phyloP scores from a whole-genome alignment of 257 asterid genomes.

The Vinca minor region DNA sequence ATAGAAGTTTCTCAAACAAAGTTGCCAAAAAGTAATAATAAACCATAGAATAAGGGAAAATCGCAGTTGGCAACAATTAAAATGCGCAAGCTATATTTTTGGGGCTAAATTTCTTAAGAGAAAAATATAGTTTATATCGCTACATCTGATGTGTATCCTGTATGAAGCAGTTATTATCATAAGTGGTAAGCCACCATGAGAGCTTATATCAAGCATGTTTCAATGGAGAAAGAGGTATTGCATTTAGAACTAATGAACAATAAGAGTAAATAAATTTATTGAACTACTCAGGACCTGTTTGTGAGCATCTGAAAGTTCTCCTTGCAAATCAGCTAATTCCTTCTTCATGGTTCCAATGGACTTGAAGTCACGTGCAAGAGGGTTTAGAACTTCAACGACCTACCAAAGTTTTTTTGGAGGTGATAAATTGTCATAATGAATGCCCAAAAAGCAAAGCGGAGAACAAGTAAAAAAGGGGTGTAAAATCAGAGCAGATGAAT shows the following conservation, averaged over 20 bases:
- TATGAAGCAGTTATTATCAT: neutral
- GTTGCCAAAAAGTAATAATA: neutral
- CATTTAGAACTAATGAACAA: neutral
- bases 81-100: neutral
- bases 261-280: neutral
- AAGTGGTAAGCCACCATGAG: neutral
- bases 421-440: neutral
- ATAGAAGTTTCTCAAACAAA: neutral
- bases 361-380: constrained; percentile 94
- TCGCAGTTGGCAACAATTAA: neutral
- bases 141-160: neutral
- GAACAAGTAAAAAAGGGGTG: neutral
- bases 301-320: constrained; percentile 67
- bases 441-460: neutral
- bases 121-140: neutral
- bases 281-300: constrained; percentile 44
- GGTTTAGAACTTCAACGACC: constrained; percentile 92
- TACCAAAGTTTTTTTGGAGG: constrained; percentile 14
- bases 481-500: neutral
- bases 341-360: constrained; percentile 80
- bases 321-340: constrained; percentile 85
- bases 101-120: neutral
- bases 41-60: neutral
- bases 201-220: neutral
- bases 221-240: neutral